Evolutionary conservation across 352 stramenopile species (phyloP).

Genomic region (Pythium insidiosum): DNA sequence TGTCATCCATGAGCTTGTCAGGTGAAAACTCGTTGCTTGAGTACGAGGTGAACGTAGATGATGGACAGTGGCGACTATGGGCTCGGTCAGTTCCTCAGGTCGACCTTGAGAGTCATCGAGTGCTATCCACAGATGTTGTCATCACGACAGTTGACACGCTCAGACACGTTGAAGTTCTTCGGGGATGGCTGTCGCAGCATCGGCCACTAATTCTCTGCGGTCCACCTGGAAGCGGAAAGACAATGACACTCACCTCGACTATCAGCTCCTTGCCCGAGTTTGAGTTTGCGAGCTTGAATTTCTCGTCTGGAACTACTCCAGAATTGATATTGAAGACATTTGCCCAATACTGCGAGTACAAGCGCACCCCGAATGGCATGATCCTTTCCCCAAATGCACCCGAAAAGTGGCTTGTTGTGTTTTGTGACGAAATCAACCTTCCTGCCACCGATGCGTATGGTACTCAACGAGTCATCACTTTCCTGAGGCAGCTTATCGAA

Average conservation of each 20-base stretch:
- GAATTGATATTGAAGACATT: slow-evolving; percentile 99
- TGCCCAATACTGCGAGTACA: slow-evolving; percentile 98
- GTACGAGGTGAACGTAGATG: slow-evolving; percentile 95
- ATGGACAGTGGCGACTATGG: slow-evolving; percentile 97
- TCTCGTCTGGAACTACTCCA: slow-evolving; percentile 97
- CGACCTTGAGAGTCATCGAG: slow-evolving; percentile 97
- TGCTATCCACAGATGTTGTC: slow-evolving; percentile 96
- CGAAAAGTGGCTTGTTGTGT: slow-evolving; percentile 99
- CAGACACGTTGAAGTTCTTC: slow-evolving; percentile 96
- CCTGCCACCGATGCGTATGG: slow-evolving; percentile 97
- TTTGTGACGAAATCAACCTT: slow-evolving; percentile 99
- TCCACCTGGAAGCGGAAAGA: slow-evolving; percentile 98
- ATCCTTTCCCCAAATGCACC: slow-evolving; percentile 91
- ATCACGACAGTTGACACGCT: slow-evolving; percentile 99
- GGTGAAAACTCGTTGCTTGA: slow-evolving; percentile 88
- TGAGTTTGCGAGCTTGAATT: slow-evolving; percentile 98
- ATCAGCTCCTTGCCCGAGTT: slow-evolving; percentile 97
- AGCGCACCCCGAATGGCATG: slow-evolving; percentile 94
- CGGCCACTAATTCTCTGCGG: slow-evolving; percentile 97
- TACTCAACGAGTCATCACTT: slow-evolving; percentile 98
- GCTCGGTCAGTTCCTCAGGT: slow-evolving; percentile 93
- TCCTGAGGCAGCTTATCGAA: slow-evolving; percentile 98
- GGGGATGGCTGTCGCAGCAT: slow-evolving; percentile 95
- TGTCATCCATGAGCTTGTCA: slow-evolving; percentile 32
- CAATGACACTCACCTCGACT: slow-evolving; percentile 98